Conservation (phyloP, 2,329 filamentous ascomycete species). For the Exutisphaerella laricina region DNA sequence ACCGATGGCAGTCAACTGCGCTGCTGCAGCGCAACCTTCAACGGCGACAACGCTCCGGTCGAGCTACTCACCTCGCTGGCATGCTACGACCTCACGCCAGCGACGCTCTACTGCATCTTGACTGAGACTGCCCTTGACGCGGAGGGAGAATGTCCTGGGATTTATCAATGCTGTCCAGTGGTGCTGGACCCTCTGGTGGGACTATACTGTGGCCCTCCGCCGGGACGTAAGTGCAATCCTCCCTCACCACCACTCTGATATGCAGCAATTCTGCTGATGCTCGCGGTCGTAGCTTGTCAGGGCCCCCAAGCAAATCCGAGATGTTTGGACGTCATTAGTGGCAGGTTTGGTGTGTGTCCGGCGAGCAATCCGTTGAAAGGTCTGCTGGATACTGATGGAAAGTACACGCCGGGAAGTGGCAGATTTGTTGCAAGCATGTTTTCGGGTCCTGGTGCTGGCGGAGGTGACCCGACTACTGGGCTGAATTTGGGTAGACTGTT, state of each 20-base stretch:
- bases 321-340: constrained; percentile 4
- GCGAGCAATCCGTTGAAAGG: constrained; percentile 3
- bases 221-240: neutral
- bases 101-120: constrained; percentile 5
- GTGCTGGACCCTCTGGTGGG: constrained; percentile 5
- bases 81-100: constrained; percentile 9
- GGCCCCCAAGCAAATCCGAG: constrained; percentile 1
- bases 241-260: neutral
- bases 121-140: neutral
- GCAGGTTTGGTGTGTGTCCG: constrained; percentile 4
- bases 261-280: neutral
- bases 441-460: neutral
- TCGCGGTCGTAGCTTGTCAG: neutral
- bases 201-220: constrained; percentile 7
- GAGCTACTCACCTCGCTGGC: constrained; percentile 3
- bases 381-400: neutral
- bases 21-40: constrained; percentile 5
- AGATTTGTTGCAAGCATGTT: neutral
- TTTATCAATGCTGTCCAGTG: constrained; percentile 5
- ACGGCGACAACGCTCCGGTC: constrained; percentile 6
- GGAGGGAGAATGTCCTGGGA: neutral
- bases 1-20: constrained; percentile 5
- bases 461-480: neutral
- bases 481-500: constrained; percentile 1
- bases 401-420: neutral